phyloP scores from a whole-genome alignment of 345 rosid species.

The Mangifera indica region DNA sequence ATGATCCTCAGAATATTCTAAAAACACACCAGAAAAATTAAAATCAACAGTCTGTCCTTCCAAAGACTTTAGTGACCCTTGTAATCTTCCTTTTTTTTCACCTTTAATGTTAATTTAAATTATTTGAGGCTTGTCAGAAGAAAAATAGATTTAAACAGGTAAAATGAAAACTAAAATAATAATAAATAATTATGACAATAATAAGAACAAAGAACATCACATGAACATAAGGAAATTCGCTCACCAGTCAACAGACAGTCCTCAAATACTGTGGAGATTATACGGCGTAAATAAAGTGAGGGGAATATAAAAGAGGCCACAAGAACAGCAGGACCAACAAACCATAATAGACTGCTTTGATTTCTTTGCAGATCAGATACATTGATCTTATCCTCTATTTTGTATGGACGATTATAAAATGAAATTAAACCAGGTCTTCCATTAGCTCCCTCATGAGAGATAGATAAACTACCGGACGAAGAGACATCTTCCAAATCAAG shows the following conservation, averaged over 20 bases:
- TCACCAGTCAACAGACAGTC: constrained; percentile 92
- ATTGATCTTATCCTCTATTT: constrained; percentile 34
- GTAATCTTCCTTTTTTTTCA: not conserved
- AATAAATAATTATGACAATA: no score
- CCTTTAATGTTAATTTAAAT: not conserved
- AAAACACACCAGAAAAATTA: not conserved
- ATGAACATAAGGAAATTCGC: not conserved
- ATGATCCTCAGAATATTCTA: not conserved
- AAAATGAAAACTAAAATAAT: no score
- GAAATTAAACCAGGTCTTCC: constrained; percentile 85
- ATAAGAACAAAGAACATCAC: not conserved
- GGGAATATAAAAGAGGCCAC: constrained; percentile 91
- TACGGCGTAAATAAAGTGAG: constrained; percentile 68
- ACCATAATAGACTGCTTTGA: constrained; percentile 62
- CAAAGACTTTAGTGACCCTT: not conserved
- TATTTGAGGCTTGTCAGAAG: not conserved
- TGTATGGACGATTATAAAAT: constrained; percentile 59
- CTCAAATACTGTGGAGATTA: constrained; percentile 78
- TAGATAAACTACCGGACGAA: constrained; percentile 32
- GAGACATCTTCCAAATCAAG: constrained; percentile 36
- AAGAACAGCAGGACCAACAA: constrained; percentile 82
- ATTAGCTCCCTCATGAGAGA: constrained; percentile 42
- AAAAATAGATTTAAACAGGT: not conserved
- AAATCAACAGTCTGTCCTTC: constrained; percentile 1
- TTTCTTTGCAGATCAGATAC: constrained; percentile 35